These are phyloP conservation scores for Taphrina wiesneri DNA, from an alignment of 1,139 yeast genomes.

Conservation along the genomic window DNA sequence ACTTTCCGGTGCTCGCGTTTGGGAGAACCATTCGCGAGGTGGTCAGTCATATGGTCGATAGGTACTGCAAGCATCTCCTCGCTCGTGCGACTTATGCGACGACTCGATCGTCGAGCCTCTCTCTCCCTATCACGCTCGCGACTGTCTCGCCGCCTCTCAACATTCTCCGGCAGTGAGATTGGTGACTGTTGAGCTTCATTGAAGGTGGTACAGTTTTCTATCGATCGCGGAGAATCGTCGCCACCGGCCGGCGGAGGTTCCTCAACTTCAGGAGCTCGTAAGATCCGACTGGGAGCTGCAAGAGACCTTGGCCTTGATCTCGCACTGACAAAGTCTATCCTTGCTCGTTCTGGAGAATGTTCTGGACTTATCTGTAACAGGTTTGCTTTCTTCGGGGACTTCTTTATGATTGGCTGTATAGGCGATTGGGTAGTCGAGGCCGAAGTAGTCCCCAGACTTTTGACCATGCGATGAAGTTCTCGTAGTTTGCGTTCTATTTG, in stretches of 20 bases:
- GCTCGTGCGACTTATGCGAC: constrained; percentile 8
- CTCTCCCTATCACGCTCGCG: constrained; percentile 20
- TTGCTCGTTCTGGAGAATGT: constrained; percentile 7
- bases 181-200: not conserved
- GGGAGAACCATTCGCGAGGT: not conserved
- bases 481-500: constrained; percentile 12
- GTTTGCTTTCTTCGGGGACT: constrained; percentile 25
- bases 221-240: not conserved
- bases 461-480: constrained; percentile 11
- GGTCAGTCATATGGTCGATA: not conserved
- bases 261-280: not conserved
- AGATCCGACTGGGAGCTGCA: not conserved
- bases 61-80: constrained; percentile 3
- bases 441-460: not conserved
- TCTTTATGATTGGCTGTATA: not conserved
- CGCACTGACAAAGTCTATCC: not conserved
- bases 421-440: not conserved
- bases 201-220: not conserved
- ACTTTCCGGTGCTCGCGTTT: not conserved
- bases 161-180: not conserved
- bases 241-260: not conserved
- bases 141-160: constrained; percentile 2
- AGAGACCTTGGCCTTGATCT: constrained; percentile 4
- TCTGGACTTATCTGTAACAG: constrained; percentile 20
- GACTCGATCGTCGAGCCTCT: constrained; percentile 21